A percentile compares a stretch with the other conserved stretches of the same genome.
phyloP scores from a whole-genome alignment of 2,329 filamentous ascomycete genomes.

The Aureobasidium sp. region DNA sequence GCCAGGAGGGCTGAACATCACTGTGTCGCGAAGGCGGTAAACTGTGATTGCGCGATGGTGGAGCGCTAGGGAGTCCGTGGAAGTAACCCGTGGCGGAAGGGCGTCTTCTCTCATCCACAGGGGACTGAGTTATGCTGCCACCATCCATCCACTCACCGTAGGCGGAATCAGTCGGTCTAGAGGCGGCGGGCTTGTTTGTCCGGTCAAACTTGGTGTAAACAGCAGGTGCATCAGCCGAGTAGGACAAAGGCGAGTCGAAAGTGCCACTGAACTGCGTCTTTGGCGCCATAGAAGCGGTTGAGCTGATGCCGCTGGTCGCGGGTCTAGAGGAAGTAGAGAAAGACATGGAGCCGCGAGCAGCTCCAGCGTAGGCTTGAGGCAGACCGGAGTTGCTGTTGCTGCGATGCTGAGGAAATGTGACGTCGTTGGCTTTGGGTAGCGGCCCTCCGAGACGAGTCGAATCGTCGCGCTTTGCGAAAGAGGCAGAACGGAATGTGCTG shows the following conservation, averaged over 20 bases:
- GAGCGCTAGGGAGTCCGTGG: constrained; percentile 30
- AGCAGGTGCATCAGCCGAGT: constrained; percentile 21
- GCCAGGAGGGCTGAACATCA: constrained; percentile 30
- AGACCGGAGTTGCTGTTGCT: constrained; percentile 29
- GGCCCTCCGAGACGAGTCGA: constrained; percentile 17
- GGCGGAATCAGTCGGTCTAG: constrained; percentile 1
- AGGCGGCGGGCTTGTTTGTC: constrained; percentile 16
- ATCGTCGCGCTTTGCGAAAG: constrained; percentile 30
- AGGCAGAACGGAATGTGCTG: constrained; percentile 37
- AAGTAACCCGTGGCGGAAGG: constrained; percentile 27
- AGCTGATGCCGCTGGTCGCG: background rate
- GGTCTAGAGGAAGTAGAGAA: constrained; percentile 18
- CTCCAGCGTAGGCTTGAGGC: constrained; percentile 26
- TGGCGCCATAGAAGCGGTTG: constrained; percentile 17
- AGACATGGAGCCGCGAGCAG: constrained; percentile 19
- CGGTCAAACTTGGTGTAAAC: constrained; percentile 29
- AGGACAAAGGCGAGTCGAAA: constrained; percentile 17
- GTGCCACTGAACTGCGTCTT: constrained; percentile 16
- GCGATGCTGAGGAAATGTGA: constrained; percentile 29
- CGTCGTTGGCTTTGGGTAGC: constrained; percentile 13
- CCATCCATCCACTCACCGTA: constrained; percentile 3
- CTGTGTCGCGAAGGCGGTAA: constrained; percentile 48
- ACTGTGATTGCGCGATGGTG: constrained; percentile 45
- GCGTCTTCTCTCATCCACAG: constrained; percentile 16
- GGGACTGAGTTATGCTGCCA: constrained; percentile 5